Evolutionary conservation across 2,329 filamentous ascomycete species (phyloP).

Genomic region (Fusarium nelsonii): DNA sequence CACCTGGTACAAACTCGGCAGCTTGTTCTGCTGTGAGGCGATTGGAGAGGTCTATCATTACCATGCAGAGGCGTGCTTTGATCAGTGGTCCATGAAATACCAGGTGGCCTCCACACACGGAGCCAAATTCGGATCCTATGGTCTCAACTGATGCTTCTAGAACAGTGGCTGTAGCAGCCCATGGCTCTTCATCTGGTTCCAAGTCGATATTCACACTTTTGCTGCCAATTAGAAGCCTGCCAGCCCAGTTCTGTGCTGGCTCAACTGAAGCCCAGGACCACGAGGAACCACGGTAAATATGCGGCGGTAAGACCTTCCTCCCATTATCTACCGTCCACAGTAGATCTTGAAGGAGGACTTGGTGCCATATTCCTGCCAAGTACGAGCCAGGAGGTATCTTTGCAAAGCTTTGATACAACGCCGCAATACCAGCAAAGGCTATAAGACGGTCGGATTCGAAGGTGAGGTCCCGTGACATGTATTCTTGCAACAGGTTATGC

Average conservation of each 20-base stretch:
- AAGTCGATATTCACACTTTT: constrained; percentile 6
- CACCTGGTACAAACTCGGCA: constrained; percentile 35
- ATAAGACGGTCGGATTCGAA: constrained; percentile 37
- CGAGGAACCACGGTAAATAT: constrained; percentile 37
- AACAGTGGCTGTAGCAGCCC: constrained; percentile 9
- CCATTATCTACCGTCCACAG: constrained; percentile 31
- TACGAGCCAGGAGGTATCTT: constrained; percentile 22
- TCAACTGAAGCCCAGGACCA: constrained; percentile 41
- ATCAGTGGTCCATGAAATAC: constrained; percentile 32
- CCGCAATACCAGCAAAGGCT: constrained; percentile 35
- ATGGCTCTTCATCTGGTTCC: constrained; percentile 16
- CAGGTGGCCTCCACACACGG: constrained; percentile 16
- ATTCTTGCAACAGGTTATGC: constrained; percentile 31
- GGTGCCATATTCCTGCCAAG: constrained; percentile 33
- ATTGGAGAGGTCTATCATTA: constrained; percentile 22
- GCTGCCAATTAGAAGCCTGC: constrained; percentile 18
- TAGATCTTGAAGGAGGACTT: constrained; percentile 24
- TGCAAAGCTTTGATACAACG: constrained; percentile 21
- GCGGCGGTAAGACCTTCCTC: constrained; percentile 32
- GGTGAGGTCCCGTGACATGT: constrained; percentile 29
- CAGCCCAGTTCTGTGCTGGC: constrained; percentile 4
- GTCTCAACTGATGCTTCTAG: constrained; percentile 21
- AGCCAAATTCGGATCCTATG: constrained; percentile 25
- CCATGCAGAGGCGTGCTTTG: constrained; percentile 27
- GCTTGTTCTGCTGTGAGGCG: constrained; percentile 30